Conservation (phyloP, 768 basidiomycete species). For the Russula sp. region DNA sequence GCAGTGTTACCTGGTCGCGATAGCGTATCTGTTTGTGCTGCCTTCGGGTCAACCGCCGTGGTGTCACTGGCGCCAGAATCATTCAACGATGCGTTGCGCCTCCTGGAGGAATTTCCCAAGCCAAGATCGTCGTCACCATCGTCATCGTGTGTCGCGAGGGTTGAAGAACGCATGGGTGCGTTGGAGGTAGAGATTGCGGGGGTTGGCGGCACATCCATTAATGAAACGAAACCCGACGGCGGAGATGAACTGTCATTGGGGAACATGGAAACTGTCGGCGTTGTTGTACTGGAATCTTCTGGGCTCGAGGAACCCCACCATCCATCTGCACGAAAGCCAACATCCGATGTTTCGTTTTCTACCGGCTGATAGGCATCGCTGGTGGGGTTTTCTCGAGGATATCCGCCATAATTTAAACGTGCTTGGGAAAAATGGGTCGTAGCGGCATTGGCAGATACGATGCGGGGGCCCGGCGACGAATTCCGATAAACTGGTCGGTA, state of each 20-base stretch:
- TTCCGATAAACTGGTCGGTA: slow-evolving; percentile 46
- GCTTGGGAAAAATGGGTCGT: slow-evolving; percentile 48
- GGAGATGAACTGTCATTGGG: slow-evolving; percentile 36
- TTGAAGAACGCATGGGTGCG: slow-evolving; percentile 17
- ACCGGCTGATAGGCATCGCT: background rate
- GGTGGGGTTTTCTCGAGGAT: slow-evolving; percentile 11
- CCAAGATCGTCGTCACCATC: slow-evolving; percentile 88
- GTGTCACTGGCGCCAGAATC: slow-evolving; percentile 29
- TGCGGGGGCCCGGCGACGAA: slow-evolving; percentile 48
- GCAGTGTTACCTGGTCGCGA: slow-evolving; percentile 31
- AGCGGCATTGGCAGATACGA: slow-evolving; percentile 46
- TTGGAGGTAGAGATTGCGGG: slow-evolving; percentile 27
- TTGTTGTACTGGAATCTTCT: slow-evolving; percentile 37
- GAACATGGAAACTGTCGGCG: slow-evolving; percentile 70
- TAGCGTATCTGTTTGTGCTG: slow-evolving; percentile 23
- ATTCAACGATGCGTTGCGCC: slow-evolving; percentile 32
- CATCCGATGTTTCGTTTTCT: background rate
- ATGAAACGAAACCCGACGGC: slow-evolving; percentile 55
- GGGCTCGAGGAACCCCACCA: slow-evolving; percentile 62
- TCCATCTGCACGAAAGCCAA: slow-evolving; percentile 5
- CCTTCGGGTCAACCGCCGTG: slow-evolving; percentile 18
- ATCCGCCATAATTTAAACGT: slow-evolving; percentile 29
- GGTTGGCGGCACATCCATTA: slow-evolving; percentile 62
- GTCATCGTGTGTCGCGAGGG: slow-evolving; percentile 33
- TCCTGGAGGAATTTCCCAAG: slow-evolving; percentile 65